Percentiles rank a stretch among this genome's conserved stretches.
phyloP scores from a whole-genome alignment of 2,329 filamentous ascomycete genomes.

The Claviceps sp. region DNA sequence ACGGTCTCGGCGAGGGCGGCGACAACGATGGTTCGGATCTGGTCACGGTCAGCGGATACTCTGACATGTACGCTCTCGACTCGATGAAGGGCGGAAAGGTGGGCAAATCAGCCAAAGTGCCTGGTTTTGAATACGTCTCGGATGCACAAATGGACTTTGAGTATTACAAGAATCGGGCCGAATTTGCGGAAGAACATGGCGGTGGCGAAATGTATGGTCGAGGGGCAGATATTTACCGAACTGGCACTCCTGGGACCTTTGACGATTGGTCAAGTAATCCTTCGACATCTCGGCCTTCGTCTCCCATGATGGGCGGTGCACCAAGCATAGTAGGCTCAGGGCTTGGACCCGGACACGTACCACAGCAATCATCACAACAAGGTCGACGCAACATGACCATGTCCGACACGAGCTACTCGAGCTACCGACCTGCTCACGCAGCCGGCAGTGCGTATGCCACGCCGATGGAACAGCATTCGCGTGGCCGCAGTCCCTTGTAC shows the following conservation, averaged over 20 bases:
- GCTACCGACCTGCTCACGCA: slow-evolving; percentile 10
- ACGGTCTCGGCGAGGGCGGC: slow-evolving; percentile 25
- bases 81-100: slow-evolving; percentile 50
- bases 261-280: slow-evolving; percentile 26
- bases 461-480: slow-evolving; percentile 12
- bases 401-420: slow-evolving; percentile 15
- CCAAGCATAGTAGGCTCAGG: slow-evolving; percentile 19
- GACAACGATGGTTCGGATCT: slow-evolving; percentile 43
- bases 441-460: slow-evolving; percentile 3
- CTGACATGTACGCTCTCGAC: slow-evolving; percentile 69
- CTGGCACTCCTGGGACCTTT: slow-evolving; percentile 46
- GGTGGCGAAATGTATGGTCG: slow-evolving; percentile 56
- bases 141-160: slow-evolving; percentile 80
- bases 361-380: slow-evolving; percentile 4
- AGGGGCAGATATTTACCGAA: slow-evolving; percentile 43
- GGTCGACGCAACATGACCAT: slow-evolving; percentile 11
- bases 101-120: slow-evolving; percentile 34
- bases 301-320: slow-evolving; percentile 22
- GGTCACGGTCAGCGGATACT: slow-evolving; percentile 56
- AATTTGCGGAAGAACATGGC: slow-evolving; percentile 80
- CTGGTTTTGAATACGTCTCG: slow-evolving; percentile 80
- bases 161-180: slow-evolving; percentile 79
- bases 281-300: slow-evolving; percentile 34
- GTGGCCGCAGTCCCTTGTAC: slow-evolving; percentile 35
- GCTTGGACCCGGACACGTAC: slow-evolving; percentile 9